Percentiles rank a stretch among this genome's conserved stretches.
phyloP scores from a whole-genome alignment of 116 monocot genomes.

The Trichopus zeylanicus region DNA sequence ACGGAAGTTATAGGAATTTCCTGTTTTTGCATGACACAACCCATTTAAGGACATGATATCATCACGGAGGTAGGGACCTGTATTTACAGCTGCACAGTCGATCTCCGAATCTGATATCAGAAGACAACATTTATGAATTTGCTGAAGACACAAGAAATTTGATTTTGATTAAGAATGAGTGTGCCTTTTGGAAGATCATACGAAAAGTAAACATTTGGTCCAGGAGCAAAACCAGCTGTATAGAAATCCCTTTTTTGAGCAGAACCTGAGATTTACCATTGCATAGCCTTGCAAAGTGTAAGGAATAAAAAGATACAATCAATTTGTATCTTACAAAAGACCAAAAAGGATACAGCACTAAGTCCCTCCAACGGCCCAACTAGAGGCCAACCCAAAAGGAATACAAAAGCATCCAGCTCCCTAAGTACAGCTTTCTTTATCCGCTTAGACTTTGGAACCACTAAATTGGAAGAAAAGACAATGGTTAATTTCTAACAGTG shows the following conservation, averaged over 20 bases:
- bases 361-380: too few relatives aligned
- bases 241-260: constrained; percentile 87
- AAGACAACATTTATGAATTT: constrained; percentile 4
- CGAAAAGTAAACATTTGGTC: constrained; percentile 76
- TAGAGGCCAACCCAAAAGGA: too few relatives aligned
- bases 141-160: neutral
- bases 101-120: constrained; percentile 23
- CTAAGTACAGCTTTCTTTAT: too few relatives aligned
- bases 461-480: too few relatives aligned
- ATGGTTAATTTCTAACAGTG: too few relatives aligned
- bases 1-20: constrained; percentile 8
- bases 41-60: constrained; percentile 59
- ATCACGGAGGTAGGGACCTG: constrained; percentile 49
- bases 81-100: constrained; percentile 17
- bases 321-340: too few relatives aligned
- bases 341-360: too few relatives aligned
- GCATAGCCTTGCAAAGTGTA: too few relatives aligned
- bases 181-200: constrained; percentile 71
- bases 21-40: constrained; percentile 15
- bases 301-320: too few relatives aligned
- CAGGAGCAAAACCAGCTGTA: constrained; percentile 79
- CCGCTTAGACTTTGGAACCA: too few relatives aligned
- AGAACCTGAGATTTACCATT: too few relatives aligned
- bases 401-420: too few relatives aligned
- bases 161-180: neutral